Evolutionary conservation across 1,284 basidiomycete species (phyloP).

Genomic region (Ceratobasidium sp.): DNA sequence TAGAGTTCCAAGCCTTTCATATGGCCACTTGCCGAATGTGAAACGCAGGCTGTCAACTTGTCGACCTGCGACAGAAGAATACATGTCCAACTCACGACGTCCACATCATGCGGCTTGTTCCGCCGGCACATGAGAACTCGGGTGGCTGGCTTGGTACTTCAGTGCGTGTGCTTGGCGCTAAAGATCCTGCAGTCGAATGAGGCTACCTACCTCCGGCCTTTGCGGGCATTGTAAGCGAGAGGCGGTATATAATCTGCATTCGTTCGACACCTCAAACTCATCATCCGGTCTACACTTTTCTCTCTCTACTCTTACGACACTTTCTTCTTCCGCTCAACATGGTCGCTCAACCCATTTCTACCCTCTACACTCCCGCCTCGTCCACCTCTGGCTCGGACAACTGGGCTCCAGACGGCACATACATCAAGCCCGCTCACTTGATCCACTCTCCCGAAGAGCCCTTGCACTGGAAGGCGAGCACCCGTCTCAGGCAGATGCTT

Average conservation of each 20-base stretch:
- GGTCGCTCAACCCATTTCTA: slow-evolving; percentile 26
- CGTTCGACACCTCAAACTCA: too few species aligned
- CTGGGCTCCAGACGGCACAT: slow-evolving; percentile 1
- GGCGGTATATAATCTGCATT: too few species aligned
- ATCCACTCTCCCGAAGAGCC: slow-evolving; percentile 48
- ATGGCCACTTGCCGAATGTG: neutral
- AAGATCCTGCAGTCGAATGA: neutral
- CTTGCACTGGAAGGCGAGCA: slow-evolving; percentile 69
- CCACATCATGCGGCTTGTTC: neutral
- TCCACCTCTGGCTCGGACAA: neutral
- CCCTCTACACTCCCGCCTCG: neutral
- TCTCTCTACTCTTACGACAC: too few species aligned
- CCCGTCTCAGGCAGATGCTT: slow-evolving; percentile 76
- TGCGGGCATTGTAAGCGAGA: neutral
- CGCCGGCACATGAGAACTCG: neutral
- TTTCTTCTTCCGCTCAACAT: neutral
- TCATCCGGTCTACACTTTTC: too few species aligned
- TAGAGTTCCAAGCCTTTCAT: neutral
- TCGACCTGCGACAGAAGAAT: neutral
- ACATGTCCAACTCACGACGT: neutral
- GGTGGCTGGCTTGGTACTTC: neutral
- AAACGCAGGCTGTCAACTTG: neutral
- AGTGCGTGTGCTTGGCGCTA: neutral
- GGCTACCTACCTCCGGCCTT: neutral
- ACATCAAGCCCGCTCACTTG: slow-evolving; percentile 26